These are phyloP conservation scores for Xylaria sp. DNA, from an alignment of 2,329 filamentous ascomycete species.

Conservation along the genomic window DNA sequence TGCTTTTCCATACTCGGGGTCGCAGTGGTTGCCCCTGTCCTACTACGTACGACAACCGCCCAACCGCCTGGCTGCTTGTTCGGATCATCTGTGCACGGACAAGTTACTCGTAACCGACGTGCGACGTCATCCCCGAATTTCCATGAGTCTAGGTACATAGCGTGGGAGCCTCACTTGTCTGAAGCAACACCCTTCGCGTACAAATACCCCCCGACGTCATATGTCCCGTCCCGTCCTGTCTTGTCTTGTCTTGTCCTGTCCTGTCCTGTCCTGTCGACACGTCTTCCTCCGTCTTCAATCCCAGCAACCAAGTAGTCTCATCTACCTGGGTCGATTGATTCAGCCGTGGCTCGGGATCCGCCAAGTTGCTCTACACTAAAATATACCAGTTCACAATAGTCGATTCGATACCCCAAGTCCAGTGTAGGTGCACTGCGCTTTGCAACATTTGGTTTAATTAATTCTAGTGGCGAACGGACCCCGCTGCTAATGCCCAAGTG, in stretches of 20 bases:
- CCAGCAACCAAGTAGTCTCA: not conserved
- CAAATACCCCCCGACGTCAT: slow-evolving; percentile 33
- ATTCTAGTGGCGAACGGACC: slow-evolving; percentile 29
- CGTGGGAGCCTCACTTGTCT: slow-evolving; percentile 28
- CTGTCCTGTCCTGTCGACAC: not conserved
- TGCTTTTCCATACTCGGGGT: slow-evolving; percentile 2
- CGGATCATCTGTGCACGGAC: slow-evolving; percentile 21
- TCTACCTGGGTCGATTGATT: slow-evolving; percentile 1
- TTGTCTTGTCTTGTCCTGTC: too few relatives aligned
- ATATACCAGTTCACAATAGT: slow-evolving; percentile 17
- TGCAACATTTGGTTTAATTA: slow-evolving; percentile 20
- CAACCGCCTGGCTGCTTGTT: slow-evolving; percentile 6
- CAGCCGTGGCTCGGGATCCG: slow-evolving; percentile 12
- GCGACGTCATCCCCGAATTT: slow-evolving; percentile 30
- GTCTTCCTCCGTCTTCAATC: slow-evolving; percentile 5
- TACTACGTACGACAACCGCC: too few relatives aligned
- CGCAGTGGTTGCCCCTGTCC: slow-evolving; percentile 16
- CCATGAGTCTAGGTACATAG: not conserved
- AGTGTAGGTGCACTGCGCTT: slow-evolving; percentile 16
- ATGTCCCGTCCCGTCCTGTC: not conserved
- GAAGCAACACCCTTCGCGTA: slow-evolving; percentile 13
- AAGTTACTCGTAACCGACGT: slow-evolving; percentile 2
- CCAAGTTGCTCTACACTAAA: slow-evolving; percentile 17
- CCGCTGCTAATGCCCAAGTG: slow-evolving; percentile 27
- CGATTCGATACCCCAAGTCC: slow-evolving; percentile 8